phyloP scores from a whole-genome alignment of 345 rosid species.

The Acer yangbiense region DNA sequence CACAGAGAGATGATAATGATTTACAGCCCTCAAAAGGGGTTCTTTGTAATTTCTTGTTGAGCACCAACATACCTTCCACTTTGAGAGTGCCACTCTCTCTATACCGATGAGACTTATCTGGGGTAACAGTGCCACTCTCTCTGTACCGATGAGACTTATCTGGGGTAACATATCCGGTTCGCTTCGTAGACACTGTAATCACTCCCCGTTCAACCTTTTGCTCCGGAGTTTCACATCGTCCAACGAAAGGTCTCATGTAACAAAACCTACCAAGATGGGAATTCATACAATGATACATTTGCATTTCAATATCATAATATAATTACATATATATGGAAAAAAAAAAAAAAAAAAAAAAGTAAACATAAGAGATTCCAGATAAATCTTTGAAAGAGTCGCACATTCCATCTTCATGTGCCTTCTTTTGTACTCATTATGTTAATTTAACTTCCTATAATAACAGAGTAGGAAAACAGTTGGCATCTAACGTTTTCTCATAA shows the following conservation, averaged over 20 bases:
- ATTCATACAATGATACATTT: neutral
- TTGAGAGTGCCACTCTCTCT: neutral
- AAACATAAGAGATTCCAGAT: neutral
- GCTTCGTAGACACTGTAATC: constrained; percentile 32
- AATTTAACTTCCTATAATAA: neutral
- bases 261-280: constrained; percentile 29
- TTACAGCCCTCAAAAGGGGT: neutral
- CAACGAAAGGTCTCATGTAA: constrained; percentile 35
- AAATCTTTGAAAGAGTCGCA: neutral
- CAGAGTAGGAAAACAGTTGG: too few species aligned
- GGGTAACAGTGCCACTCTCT: neutral
- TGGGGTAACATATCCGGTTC: constrained; percentile 20
- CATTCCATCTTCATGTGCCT: neutral
- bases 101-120: neutral
- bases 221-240: constrained; percentile 34
- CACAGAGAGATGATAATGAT: neutral
- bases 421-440: neutral
- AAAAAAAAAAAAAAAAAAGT: too few species aligned
- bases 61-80: constrained; percentile 17
- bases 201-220: constrained; percentile 25
- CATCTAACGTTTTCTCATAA: too few species aligned
- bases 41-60: neutral
- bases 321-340: neutral
- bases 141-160: neutral
- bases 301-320: neutral